Evolutionary conservation across 2,329 filamentous ascomycete species (phyloP).

Genomic region (Lithohypha guttulata): DNA sequence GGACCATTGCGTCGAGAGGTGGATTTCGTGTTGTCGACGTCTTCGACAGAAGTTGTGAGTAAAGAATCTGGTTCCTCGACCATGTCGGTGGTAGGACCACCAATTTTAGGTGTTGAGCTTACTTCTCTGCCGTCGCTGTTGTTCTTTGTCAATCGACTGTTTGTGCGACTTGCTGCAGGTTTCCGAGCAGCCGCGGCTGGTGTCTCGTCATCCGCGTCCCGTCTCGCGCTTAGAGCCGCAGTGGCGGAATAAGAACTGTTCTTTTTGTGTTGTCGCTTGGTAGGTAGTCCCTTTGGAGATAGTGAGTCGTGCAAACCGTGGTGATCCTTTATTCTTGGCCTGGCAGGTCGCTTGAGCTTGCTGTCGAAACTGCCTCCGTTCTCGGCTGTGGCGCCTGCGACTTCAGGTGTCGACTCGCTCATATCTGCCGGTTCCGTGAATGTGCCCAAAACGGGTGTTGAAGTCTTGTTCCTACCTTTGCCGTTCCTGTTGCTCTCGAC

Average conservation of each 20-base stretch:
- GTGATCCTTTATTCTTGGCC: conserved; percentile 21
- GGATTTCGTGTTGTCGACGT: neutral
- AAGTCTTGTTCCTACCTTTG: conserved; percentile 30
- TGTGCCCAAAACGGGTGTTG: conserved; percentile 30
- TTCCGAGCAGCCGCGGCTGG: neutral
- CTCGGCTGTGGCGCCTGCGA: conserved; percentile 10
- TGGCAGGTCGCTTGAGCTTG: conserved; percentile 17
- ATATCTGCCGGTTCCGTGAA: conserved; percentile 28
- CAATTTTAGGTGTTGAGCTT: conserved; percentile 2
- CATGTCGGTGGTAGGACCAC: conserved; percentile 1
- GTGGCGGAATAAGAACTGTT: conserved; percentile 23
- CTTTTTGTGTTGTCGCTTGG: conserved; percentile 30
- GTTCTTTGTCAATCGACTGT: conserved; percentile 5
- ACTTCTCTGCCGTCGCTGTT: conserved; percentile 5
- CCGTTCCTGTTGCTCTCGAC: conserved; percentile 13
- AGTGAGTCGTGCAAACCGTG: conserved; percentile 21
- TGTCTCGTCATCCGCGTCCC: conserved; percentile 24
- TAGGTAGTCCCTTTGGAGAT: conserved; percentile 21
- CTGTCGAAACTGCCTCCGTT: conserved; percentile 8
- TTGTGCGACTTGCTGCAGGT: neutral
- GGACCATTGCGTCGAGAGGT: neutral
- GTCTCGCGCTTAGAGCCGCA: conserved; percentile 4
- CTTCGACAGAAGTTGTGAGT: neutral
- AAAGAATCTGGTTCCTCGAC: conserved; percentile 7
- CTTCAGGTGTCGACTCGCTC: conserved; percentile 10